Percentiles rank a stretch among this genome's conserved stretches.
Conservation (phyloP, 352 stramenopile genomes). For the Globisporangium viniferum region DNA sequence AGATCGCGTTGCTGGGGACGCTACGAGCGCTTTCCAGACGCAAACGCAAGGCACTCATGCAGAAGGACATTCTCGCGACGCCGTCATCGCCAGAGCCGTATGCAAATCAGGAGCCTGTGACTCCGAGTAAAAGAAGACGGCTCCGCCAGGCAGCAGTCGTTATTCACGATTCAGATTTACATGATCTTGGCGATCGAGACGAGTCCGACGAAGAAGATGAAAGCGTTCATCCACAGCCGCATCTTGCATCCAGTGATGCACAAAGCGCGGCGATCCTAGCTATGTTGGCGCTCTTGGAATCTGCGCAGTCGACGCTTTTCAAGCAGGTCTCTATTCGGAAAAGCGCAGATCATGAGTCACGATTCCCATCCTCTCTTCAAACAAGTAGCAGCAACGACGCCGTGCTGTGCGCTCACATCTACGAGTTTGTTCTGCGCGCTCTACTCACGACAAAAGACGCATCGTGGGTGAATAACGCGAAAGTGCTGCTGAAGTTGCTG, state of each 20-base stretch:
- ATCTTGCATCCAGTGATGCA: slow-evolving; percentile 30
- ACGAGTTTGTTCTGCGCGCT: slow-evolving; percentile 13
- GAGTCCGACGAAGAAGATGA: slow-evolving; percentile 1
- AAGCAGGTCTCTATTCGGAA: slow-evolving; percentile 1
- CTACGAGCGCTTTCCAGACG: neutral
- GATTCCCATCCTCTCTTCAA: neutral
- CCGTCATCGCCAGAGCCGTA: neutral
- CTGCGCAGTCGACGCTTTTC: slow-evolving; percentile 33
- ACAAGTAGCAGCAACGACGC: neutral
- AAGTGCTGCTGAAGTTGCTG: slow-evolving; percentile 41
- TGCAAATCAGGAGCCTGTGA: slow-evolving; percentile 3
- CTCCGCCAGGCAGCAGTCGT: slow-evolving; percentile 10
- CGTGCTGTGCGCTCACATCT: slow-evolving; percentile 7
- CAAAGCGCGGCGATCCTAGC: slow-evolving; percentile 34
- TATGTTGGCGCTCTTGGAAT: slow-evolving; percentile 36
- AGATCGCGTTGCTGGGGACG: slow-evolving; percentile 3
- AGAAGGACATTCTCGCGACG: neutral
- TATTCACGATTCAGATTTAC: neutral
- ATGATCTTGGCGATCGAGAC: neutral
- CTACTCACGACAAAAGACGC: slow-evolving; percentile 32
- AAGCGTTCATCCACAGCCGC: slow-evolving; percentile 15
- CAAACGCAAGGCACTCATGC: neutral
- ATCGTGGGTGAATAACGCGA: slow-evolving; percentile 29
- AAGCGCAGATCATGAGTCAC: neutral
- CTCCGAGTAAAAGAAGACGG: slow-evolving; percentile 13